Evolutionary conservation across 148 eudicot species (phyloP).

Genomic region (Euryodendron excelsum): DNA sequence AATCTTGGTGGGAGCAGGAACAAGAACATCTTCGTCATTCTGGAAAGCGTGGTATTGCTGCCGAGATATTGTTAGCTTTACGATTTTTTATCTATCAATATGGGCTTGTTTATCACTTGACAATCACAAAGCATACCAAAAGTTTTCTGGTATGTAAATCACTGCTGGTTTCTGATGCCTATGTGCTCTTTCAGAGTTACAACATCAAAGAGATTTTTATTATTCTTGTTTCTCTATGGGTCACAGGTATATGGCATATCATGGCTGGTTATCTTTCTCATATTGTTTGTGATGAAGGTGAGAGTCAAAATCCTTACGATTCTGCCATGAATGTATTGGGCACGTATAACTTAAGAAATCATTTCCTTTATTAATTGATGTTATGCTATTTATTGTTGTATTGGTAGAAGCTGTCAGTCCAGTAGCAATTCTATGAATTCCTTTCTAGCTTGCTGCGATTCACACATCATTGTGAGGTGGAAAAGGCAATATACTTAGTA

Average conservation of each 20-base stretch:
- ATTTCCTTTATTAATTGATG: conserved; percentile 23
- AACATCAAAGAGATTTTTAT: neutral
- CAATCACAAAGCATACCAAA: conserved; percentile 43
- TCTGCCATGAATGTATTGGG: neutral
- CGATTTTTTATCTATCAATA: conserved; percentile 93
- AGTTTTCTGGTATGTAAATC: conserved; percentile 64
- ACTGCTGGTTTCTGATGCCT: neutral
- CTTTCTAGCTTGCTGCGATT: neutral
- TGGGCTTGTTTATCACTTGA: conserved; percentile 94
- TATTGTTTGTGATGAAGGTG: conserved; percentile 91
- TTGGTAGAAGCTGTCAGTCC: neutral
- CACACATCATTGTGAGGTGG: neutral
- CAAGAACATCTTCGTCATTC: conserved; percentile 95
- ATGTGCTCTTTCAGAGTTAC: neutral
- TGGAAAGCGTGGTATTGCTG: conserved; percentile 73
- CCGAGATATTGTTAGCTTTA: conserved; percentile 69
- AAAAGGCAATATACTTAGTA: neutral
- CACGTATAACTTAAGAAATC: neutral
- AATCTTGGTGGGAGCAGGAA: conserved; percentile 99
- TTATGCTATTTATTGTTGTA: conserved; percentile 13
- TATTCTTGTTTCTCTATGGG: neutral
- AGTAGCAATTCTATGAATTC: neutral
- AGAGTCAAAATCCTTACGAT: conserved; percentile 10
- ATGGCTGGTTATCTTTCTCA: conserved; percentile 80
- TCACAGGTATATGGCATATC: conserved; percentile 94